Conservation (phyloP, 1,284 basidiomycete genomes). For the Pseudozyma tsukubaensis region DNA sequence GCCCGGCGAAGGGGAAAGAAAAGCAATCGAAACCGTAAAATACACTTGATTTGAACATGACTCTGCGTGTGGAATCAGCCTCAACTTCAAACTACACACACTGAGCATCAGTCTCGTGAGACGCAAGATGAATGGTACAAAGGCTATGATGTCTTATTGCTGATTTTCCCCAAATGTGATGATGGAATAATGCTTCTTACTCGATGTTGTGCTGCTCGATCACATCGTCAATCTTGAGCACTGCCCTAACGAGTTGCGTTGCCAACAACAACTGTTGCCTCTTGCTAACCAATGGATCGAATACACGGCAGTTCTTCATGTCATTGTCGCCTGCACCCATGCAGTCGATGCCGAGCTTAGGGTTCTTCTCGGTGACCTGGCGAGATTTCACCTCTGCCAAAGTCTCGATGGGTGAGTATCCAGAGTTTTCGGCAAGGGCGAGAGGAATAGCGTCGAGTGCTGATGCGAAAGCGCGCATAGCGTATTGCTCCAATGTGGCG, state of each 20-base stretch:
- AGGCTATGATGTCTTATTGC: neutral
- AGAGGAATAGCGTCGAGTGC: constrained; percentile 93
- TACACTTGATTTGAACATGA: no score
- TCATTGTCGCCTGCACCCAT: constrained; percentile 79
- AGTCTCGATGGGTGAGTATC: constrained; percentile 94
- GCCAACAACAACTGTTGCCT: constrained; percentile 95
- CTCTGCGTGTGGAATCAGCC: no score
- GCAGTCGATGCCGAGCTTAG: constrained; percentile 93
- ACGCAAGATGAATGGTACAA: neutral
- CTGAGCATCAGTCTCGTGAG: neutral
- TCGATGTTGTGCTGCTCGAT: constrained; percentile 64
- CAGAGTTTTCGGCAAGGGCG: constrained; percentile 96
- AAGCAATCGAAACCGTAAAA: constrained; percentile 1
- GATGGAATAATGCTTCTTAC: constrained; percentile 1
- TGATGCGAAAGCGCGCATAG: constrained; percentile 96
- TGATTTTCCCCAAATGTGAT: neutral
- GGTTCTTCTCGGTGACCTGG: constrained; percentile 88
- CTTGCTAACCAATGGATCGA: constrained; percentile 96
- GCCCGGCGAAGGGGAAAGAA: no score
- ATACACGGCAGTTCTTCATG: constrained; percentile 97
- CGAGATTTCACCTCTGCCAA: constrained; percentile 92
- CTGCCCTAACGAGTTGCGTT: constrained; percentile 80
- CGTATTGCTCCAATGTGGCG: constrained; percentile 97
- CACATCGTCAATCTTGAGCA: constrained; percentile 69
- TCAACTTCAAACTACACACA: no score